Evolutionary conservation across 768 basidiomycete species (phyloP).

Genomic region (Amyloporia xantha): DNA sequence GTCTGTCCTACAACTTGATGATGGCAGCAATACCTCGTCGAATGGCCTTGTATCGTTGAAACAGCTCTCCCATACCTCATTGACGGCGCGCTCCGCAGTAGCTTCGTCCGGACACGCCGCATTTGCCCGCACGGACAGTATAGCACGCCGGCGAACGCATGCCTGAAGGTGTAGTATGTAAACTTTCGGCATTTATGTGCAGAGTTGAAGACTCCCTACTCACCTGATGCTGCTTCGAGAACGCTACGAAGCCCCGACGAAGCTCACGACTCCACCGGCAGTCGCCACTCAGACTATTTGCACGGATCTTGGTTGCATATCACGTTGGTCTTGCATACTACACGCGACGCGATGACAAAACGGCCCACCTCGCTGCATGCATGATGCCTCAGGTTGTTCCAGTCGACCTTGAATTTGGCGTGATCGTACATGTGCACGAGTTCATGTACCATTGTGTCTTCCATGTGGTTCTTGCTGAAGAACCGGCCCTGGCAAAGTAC

Average conservation of each 20-base stretch:
- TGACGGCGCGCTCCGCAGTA: conserved; percentile 83
- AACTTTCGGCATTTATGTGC: background rate
- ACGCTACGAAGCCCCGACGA: conserved; percentile 63
- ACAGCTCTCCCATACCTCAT: conserved; percentile 97
- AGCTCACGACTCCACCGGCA: conserved; percentile 84
- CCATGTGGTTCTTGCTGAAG: conserved; percentile 79
- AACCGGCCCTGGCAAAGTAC: conserved; percentile 84
- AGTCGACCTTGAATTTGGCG: conserved; percentile 90
- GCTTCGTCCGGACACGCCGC: conserved; percentile 70
- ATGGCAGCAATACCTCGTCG: conserved; percentile 64
- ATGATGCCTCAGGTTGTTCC: conserved; percentile 85
- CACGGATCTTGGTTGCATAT: conserved; percentile 66
- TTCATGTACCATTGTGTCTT: conserved; percentile 90
- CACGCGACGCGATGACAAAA: background rate
- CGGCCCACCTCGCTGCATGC: conserved; percentile 89
- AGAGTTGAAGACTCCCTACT: conserved; percentile 13
- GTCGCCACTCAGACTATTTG: conserved; percentile 90
- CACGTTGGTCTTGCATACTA: background rate
- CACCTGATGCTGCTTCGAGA: conserved; percentile 95
- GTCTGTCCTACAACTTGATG: background rate
- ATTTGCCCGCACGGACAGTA: conserved; percentile 75
- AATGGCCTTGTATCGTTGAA: conserved; percentile 94
- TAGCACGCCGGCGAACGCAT: conserved; percentile 85
- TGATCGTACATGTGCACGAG: conserved; percentile 95
- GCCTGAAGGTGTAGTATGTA: conserved; percentile 39